Conservation (phyloP, 2,329 filamentous ascomycete species). For the Pestalotiopsis sp. region DNA sequence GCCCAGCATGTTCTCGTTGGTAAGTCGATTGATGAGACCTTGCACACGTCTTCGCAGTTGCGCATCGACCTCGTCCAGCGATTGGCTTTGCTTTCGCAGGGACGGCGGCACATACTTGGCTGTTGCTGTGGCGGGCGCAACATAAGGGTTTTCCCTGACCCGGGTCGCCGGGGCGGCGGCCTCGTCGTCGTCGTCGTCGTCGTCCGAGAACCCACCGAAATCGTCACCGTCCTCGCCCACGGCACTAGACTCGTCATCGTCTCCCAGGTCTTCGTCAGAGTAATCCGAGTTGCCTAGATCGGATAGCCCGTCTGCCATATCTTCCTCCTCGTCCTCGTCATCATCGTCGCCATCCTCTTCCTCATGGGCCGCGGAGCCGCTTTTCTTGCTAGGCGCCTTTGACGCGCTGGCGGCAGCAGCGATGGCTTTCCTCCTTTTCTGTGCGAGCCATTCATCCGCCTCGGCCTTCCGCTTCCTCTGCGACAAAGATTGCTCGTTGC, state of each 20-base stretch:
- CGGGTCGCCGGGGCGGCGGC: conserved; percentile 42
- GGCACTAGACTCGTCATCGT: conserved; percentile 41
- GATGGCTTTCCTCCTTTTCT: conserved; percentile 55
- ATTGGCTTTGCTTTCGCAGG: conserved; percentile 64
- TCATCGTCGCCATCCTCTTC: conserved; percentile 29
- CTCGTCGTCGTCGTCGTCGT: conserved; percentile 33
- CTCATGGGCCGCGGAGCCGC: conserved; percentile 17
- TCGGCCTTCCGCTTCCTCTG: conserved; percentile 64
- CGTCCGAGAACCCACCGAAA: conserved; percentile 43
- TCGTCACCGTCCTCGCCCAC: conserved; percentile 32
- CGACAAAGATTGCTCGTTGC: conserved; percentile 51
- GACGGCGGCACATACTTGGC: conserved; percentile 91
- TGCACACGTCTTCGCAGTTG: conserved; percentile 81
- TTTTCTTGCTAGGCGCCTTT: conserved; percentile 14
- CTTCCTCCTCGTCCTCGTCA: conserved; percentile 25
- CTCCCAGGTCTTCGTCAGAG: conserved; percentile 39
- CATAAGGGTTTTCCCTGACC: conserved; percentile 82
- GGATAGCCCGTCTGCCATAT: conserved; percentile 40
- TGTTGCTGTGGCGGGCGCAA: conserved; percentile 65
- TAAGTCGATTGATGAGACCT: conserved; percentile 89
- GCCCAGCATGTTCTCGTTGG: conserved; percentile 84
- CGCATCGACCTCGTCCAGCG: conserved; percentile 67
- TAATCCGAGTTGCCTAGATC: conserved; percentile 9
- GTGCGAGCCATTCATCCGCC: conserved; percentile 62
- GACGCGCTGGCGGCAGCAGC: conserved; percentile 11